Conservation (phyloP, 495 filamentous ascomycete genomes). For the Penicillium riverlandense region DNA sequence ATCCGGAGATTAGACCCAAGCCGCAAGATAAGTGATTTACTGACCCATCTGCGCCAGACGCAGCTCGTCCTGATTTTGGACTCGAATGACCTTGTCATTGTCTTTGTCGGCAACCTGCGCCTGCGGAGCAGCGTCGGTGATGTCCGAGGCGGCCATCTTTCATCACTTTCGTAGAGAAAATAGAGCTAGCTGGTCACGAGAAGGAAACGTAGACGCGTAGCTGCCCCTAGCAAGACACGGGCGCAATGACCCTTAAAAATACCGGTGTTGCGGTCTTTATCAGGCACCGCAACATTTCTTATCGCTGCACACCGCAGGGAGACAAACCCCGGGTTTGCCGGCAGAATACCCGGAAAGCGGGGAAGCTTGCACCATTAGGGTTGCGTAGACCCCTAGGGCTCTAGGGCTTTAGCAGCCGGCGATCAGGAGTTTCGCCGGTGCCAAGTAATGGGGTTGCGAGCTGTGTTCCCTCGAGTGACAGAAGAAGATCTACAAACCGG, state of each 20-base stretch:
- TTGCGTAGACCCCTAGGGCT: too few relatives aligned
- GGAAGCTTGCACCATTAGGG: not conserved
- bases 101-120: not conserved
- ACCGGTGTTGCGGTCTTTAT: constrained; percentile 1
- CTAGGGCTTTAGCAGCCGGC: too few relatives aligned
- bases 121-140: not conserved
- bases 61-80: constrained; percentile 29
- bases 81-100: constrained; percentile 7
- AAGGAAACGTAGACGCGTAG: not conserved
- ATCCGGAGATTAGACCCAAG: not conserved
- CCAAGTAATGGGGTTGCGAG: too few relatives aligned
- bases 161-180: not conserved
- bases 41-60: constrained; percentile 37
- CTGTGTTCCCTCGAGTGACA: too few relatives aligned
- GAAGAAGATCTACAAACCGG: too few relatives aligned
- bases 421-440: too few relatives aligned
- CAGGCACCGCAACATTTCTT: constrained; percentile 8
- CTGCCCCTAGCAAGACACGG: not conserved
- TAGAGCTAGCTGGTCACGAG: not conserved
- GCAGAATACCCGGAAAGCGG: constrained; percentile 5
- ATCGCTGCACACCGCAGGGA: constrained; percentile 5
- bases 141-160: constrained; percentile 6
- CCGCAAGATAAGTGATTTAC: not conserved
- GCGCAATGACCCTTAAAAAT: constrained; percentile 1
- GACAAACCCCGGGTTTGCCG: constrained; percentile 12